Evolutionary conservation across 2,329 filamentous ascomycete species (phyloP), one percentile per base, ranked within the genome.

Genomic region (Paecilomyces sp.): DNA sequence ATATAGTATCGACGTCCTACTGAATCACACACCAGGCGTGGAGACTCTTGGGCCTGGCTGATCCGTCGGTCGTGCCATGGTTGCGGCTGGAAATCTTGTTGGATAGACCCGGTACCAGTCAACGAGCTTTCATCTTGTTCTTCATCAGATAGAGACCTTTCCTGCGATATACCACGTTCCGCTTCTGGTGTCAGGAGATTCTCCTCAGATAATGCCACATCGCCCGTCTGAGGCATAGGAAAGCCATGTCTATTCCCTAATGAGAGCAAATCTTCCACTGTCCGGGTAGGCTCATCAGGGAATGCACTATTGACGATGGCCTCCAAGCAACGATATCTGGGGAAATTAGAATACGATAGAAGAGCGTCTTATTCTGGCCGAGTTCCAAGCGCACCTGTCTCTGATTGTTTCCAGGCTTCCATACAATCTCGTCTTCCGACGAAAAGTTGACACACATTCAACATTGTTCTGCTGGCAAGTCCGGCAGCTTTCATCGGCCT

Each of bases 401-500:
- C 73, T 74, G 22, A 76, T 61, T 58, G 74, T 71, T 47, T 75
- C 73, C 4, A 76, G 59, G 56, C 72, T 74, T 1, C 73, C 74
- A 30, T 76, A 76, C 62, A 76, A 74, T 50, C 69, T 66, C n/a
- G 72, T 73, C 63, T 74, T 75, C 6, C 72, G 67, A 1, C 72
- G 74, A 5, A 71, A 63, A 6, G 70, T 74, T 33, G 70, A 76
- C 13, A 69, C 68, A 61, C 73, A 76, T 15, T 66, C 61, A n/a
- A 66, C 63, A 34, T 69, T 66, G 47, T 74, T 72, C 57, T 72
- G 68, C 28, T 71, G 62, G 57, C 73, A 76, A 28, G 68, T 66
- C 25, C 71, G 62, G 58, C 74, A 76, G 31, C 66, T 68, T 34
- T 66, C 63, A 8, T 71, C 71, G 15, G 62, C 66, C 15, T 66